Evolutionary conservation across 306 rosid species (phyloP), one percentile per base, ranked within the genome.

Genomic region (Trichosanthes cucumerina): DNA sequence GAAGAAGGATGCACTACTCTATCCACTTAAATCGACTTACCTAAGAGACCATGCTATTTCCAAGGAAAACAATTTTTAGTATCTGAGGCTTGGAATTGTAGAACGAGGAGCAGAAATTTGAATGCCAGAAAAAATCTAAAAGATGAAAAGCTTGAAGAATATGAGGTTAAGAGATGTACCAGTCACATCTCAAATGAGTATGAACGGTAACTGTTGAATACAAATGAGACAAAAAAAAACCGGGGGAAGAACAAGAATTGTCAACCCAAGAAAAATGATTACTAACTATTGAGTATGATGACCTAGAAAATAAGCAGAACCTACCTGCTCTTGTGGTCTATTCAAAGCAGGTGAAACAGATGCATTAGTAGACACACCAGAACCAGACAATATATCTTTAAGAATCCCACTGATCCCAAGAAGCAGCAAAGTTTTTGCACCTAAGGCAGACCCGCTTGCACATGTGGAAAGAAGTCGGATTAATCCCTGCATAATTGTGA

Each of bases 371-470:
- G 98, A 89, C 80, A 86, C 85, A 75, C 99, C 97, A 59, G 98
- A 91, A 64, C 98, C 96, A 56, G 93, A 89, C 26, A 96, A 82
- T 79, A 91, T 90, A 79, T 92, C 98, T 86, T 91, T 96, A 75
- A 96, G 98, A 81, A 93, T 92, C 78, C 97, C 93, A 85, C 99
- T 92, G 75, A 96, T 90, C 75, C 99, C 99, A 9, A 92, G 91
- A 78, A 90, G 96, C 50, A 91, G 98, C 21, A 96, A 83, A 26
- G 98, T 91, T 88, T 93, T 96, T 44, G 97, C 75, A 80, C 99
- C 98, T 77, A 96, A 88, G 14, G 96, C 98, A n/a, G 99, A 96
- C 49, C 99, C 99, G 79, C 99, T 92, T 63, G 99, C 93, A 69
- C 98, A 96, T 49, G 96, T 92, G 84, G 99, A 93, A 80, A 96